Evolutionary conservation across 352 stramenopile species (phyloP).

Genomic region (Globisporangium nagaii): DNA sequence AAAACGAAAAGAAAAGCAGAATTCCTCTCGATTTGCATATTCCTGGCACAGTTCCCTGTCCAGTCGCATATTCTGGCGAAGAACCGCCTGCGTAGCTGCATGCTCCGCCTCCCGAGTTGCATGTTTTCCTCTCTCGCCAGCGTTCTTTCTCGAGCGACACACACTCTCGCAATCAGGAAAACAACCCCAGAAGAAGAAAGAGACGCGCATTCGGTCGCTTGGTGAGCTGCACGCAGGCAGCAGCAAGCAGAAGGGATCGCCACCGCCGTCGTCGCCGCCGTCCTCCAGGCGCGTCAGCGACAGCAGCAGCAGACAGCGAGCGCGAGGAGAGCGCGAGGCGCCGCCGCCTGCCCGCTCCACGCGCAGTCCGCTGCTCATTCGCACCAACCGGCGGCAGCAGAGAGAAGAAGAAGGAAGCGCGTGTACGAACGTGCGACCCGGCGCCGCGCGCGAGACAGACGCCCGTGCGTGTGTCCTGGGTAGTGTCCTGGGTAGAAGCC

Average conservation of each 20-base stretch:
- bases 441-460: not conserved
- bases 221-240: not conserved
- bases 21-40: not conserved
- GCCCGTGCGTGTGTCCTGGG: not conserved
- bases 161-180: too few species aligned
- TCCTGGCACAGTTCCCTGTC: not conserved
- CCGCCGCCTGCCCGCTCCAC: not conserved
- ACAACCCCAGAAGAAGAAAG: not conserved
- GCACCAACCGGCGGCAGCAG: too few species aligned
- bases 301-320: too few species aligned
- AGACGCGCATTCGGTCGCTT: not conserved
- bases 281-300: too few species aligned
- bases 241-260: conserved; percentile 2
- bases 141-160: not conserved
- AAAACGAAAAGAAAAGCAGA: not conserved
- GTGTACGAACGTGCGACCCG: not conserved
- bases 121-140: not conserved
- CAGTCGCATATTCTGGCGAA: too few species aligned
- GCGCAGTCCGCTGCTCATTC: not conserved
- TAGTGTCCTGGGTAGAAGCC: too few species aligned
- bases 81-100: too few species aligned
- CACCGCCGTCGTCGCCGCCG: not conserved
- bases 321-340: too few species aligned
- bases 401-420: not conserved
- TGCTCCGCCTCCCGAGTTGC: not conserved